These are phyloP conservation scores for Physcomitrium patens DNA, from an alignment of 225 moss, liverwort and hornwort genomes.

Conservation along the genomic window DNA sequence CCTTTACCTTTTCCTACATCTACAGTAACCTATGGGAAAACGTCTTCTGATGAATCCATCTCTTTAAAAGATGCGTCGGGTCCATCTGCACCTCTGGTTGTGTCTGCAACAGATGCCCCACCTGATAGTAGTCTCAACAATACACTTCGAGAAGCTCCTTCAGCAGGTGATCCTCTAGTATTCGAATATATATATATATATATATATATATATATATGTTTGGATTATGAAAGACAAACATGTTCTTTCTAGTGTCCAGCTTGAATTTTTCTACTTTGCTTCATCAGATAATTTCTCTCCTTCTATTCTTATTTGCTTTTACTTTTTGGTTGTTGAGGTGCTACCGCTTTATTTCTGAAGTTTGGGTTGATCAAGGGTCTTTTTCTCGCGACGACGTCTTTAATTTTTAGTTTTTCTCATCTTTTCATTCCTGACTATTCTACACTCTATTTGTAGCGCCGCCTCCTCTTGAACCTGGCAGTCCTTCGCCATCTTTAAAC, in stretches of 20 bases:
- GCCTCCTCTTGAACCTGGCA: conserved; percentile 32
- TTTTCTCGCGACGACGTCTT: not conserved
- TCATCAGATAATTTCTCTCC: too few relatives aligned
- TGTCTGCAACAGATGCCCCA: conserved; percentile 22
- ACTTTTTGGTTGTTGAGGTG: too few relatives aligned
- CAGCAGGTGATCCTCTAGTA: conserved; percentile 25
- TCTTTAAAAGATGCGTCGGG: conserved; percentile 18
- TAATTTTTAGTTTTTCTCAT: not conserved
- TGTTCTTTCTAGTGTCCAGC: too few relatives aligned
- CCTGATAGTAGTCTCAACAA: conserved; percentile 11
- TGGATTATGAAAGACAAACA: too few relatives aligned
- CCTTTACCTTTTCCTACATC: not conserved
- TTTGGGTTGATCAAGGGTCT: not conserved
- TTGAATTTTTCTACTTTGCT: too few relatives aligned
- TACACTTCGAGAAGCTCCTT: conserved; percentile 29
- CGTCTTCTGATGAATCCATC: conserved; percentile 24
- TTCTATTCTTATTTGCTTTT: too few relatives aligned
- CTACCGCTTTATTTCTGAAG: not conserved
- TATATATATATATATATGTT: not conserved
- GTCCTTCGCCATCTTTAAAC: conserved; percentile 25
- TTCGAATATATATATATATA: conserved; percentile 7
- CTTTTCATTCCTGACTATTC: conserved; percentile 18
- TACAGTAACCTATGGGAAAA: conserved; percentile 20
- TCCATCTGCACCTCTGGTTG: conserved; percentile 29
- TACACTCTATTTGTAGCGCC: conserved; percentile 34